These are phyloP conservation scores for Acorus gramineus DNA, from an alignment of 106 monocot genomes.

Conservation along the genomic window DNA sequence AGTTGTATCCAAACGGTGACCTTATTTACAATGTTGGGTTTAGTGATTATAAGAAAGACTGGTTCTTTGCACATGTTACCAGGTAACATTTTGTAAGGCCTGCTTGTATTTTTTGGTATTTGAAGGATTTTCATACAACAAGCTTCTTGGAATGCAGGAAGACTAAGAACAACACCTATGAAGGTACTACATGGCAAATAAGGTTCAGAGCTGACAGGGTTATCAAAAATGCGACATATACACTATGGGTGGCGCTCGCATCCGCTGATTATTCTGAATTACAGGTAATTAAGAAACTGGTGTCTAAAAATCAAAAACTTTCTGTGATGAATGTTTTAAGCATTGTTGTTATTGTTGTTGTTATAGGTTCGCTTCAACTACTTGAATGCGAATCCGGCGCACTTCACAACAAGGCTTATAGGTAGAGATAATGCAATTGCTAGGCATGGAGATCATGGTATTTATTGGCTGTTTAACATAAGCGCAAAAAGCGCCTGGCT, in stretches of 20 bases:
- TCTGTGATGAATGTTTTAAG: not conserved
- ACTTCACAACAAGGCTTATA: conserved; percentile 54
- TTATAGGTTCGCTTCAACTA: conserved; percentile 44
- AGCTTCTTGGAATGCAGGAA: not conserved
- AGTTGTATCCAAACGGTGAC: not conserved
- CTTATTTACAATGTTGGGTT: not conserved
- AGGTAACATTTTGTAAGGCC: not conserved
- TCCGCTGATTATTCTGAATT: not conserved
- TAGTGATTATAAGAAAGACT: not conserved
- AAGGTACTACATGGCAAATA: conserved; percentile 1
- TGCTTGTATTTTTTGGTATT: not conserved
- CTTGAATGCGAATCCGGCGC: conserved; percentile 10
- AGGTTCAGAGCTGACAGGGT: not conserved
- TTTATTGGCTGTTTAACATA: conserved; percentile 57
- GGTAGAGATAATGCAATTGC: conserved; percentile 55
- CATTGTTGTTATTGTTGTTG: not conserved
- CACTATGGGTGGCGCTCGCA: not conserved
- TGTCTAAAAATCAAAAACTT: not conserved
- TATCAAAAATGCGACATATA: not conserved
- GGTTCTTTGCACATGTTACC: conserved; percentile 1
- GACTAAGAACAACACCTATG: conserved; percentile 1
- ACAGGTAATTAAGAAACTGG: not conserved
- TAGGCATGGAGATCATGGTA: conserved; percentile 80
- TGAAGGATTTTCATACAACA: not conserved
- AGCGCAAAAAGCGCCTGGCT: conserved; percentile 39